Conservation (phyloP, 805 yeast species). For the Ogataea kodamae region DNA sequence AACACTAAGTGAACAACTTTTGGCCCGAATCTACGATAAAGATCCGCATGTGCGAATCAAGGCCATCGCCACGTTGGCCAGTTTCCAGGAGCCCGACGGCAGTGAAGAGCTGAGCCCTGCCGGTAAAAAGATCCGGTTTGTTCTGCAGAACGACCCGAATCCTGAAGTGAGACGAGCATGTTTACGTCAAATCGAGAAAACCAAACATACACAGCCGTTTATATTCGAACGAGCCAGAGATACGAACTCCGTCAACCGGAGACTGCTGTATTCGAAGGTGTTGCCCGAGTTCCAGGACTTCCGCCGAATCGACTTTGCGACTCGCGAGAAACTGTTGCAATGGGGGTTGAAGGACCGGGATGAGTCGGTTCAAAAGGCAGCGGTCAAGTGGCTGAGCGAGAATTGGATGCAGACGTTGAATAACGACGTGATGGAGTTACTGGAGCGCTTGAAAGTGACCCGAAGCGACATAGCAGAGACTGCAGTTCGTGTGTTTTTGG, state of each 20-base stretch:
- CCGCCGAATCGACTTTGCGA: conserved; percentile 43
- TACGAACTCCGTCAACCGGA: conserved; percentile 63
- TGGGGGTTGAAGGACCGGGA: conserved; percentile 94
- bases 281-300: conserved; percentile 66
- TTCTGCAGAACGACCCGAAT: conserved; percentile 72
- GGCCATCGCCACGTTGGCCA: conserved; percentile 74
- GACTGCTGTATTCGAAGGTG: conserved; percentile 65
- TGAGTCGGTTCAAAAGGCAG: conserved; percentile 64
- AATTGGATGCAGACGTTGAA: conserved; percentile 70
- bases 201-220: conserved; percentile 47
- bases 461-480: conserved; percentile 62
- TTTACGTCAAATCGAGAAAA: conserved; percentile 62
- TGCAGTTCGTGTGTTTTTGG: conserved; percentile 64
- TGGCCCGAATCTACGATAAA: conserved; percentile 64
- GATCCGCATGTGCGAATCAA: conserved; percentile 80
- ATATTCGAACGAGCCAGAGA: conserved; percentile 84
- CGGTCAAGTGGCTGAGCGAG: conserved; percentile 61
- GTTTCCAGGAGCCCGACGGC: conserved; percentile 64
- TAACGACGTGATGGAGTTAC: conserved; percentile 66
- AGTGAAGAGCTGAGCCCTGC: conserved; percentile 42
- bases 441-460: conserved; percentile 70
- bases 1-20: conserved; percentile 55
- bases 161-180: conserved; percentile 91
- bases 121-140: conserved; percentile 42
- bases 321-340: conserved; percentile 62